These are phyloP conservation scores for Arctium lappa DNA, from an alignment of 129 eudicot genomes.

Conservation along the genomic window DNA sequence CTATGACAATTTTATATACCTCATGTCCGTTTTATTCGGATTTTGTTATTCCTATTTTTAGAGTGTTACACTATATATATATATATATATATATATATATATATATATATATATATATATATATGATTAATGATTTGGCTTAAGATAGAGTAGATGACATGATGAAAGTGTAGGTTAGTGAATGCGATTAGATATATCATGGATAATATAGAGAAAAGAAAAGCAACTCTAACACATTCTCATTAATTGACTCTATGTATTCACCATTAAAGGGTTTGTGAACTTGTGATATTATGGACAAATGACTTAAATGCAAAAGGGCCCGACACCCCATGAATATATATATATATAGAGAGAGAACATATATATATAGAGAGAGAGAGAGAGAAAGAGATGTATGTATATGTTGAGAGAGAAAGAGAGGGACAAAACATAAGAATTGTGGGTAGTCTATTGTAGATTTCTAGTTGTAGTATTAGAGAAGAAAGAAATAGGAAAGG, in stretches of 20 bases:
- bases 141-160: constrained; percentile 12
- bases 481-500: constrained; percentile 36
- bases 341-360: background rate
- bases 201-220: background rate
- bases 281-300: background rate
- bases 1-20: too few species aligned
- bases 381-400: background rate
- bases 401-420: background rate
- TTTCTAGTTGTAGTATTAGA: constrained; percentile 22
- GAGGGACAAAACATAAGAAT: background rate
- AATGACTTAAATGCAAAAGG: constrained; percentile 23
- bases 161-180: constrained; percentile 20
- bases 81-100: too few species aligned
- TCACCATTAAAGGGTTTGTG: background rate
- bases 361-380: background rate
- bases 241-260: constrained; percentile 12
- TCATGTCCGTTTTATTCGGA: too few species aligned
- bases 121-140: background rate
- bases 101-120: too few species aligned
- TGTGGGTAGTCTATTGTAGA: constrained; percentile 18
- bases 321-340: constrained; percentile 16
- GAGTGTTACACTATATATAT: too few species aligned
- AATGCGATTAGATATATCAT: constrained; percentile 22
- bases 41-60: too few species aligned
- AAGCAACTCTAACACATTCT: constrained; percentile 9